Evolutionary conservation across 768 basidiomycete species (phyloP), one percentile per base, ranked within the genome.

Genomic region (Rhizopogon vesiculosus): DNA sequence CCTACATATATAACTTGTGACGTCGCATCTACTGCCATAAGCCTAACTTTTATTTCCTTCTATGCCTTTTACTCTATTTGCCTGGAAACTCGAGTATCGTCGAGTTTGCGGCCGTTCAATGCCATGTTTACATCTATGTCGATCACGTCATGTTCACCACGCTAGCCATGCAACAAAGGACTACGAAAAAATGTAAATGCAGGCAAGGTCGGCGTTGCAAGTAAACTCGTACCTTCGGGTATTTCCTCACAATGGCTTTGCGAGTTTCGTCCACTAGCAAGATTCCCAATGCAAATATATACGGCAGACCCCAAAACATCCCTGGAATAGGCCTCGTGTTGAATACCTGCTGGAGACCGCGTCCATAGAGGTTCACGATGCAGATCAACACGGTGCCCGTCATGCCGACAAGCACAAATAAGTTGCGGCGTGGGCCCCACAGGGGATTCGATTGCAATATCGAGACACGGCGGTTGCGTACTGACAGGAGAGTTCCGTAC

Each of bases 231-330:
- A 72, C 72, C 60, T 69, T 65, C 1, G 72, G 71, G 51, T 72
- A 73, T 8, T 63, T 62, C 52, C 72, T 62, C 45, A 72, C 74
- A 29, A 75, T 53, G 31, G 73, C 54, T 59, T 76, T 76, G 31
- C 74, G 62, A 15, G 64, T 53, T 58, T 76, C 74, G 49, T 76
- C 74, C 64, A 75, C 62, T 9, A 56, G 56, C 44, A 76, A 59
- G 22, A 76, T 70, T 3, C 69, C 71, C 28, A 71, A 38, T 2
- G 74, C 75, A 49, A 76, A 72, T 2, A 62, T 59, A 44, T 72
- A 69, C 2, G 74, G 74, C 16, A 74, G 57, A 12, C 71, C 64
- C 74, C 75, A 76, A 58, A 73, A 76, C 68, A 72, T 72, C 40
- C 70, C 63, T 7, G 71, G 73, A 10, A 75, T 74, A 1, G 72